Percentiles rank a stretch among this genome's conserved stretches.
Conservation (phyloP, 768 basidiomycete species). For the Coprinopsis strossmayeri region DNA sequence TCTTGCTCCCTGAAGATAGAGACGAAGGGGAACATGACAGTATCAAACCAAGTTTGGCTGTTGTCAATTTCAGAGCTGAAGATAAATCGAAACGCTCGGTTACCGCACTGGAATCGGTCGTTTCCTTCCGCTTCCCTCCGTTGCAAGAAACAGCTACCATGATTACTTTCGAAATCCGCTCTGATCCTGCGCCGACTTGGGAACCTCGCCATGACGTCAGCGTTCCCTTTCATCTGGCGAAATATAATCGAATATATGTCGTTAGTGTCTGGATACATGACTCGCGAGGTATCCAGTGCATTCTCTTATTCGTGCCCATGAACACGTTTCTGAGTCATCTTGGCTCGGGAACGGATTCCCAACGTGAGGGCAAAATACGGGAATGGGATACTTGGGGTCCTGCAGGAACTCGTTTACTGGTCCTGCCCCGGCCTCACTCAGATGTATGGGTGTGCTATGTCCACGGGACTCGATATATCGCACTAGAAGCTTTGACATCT, state of each 20-base stretch:
- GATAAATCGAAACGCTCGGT: conserved; percentile 21
- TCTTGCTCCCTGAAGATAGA: conserved; percentile 14
- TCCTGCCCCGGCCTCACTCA: conserved; percentile 24
- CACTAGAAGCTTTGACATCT: conserved; percentile 14
- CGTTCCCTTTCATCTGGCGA: conserved; percentile 43
- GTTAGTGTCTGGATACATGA: conserved; percentile 35
- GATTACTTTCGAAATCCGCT: conserved; percentile 37
- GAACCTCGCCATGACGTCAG: conserved; percentile 22
- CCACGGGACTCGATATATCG: conserved; percentile 39
- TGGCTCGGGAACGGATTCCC: conserved; percentile 9
- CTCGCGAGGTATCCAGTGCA: conserved; percentile 18
- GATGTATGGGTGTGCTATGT: conserved; percentile 56
- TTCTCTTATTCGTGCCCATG: conserved; percentile 38
- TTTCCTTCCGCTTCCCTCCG: conserved; percentile 37
- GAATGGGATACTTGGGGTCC: conserved; percentile 52
- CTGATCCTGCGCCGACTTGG: conserved; percentile 49
- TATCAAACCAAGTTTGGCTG: conserved; percentile 22
- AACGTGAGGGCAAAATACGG: conserved; percentile 15
- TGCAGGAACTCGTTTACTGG: conserved; percentile 35
- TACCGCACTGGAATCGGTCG: conserved; percentile 24
- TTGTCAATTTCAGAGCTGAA: conserved; percentile 34
- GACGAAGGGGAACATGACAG: conserved; percentile 16
- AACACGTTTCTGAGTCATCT: conserved; percentile 27
- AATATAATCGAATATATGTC: conserved; percentile 37
- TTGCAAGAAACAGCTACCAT: conserved; percentile 21